Base-by-base conservation (phyloP, 768 basidiomycete species). In the Suillus ampliporus region DNA sequence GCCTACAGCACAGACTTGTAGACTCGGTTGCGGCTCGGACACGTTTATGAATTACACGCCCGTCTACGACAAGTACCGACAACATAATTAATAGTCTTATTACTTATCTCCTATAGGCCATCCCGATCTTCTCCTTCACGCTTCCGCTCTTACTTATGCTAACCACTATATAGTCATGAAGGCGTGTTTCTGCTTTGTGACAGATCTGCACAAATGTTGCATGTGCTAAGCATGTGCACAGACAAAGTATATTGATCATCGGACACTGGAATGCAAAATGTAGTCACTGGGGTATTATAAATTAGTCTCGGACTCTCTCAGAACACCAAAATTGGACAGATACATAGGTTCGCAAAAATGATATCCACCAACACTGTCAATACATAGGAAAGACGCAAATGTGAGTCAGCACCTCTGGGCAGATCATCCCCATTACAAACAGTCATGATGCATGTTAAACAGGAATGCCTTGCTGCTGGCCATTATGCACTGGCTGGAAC, bases 21-120 rank as follows among this genome's bases (percentile, higher is more conserved):
- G 31, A 31, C 37, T 54, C 17, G 15, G 37, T 56, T 37, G 54
- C 54, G 54, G 21, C 35, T 38, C 23, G 37, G 23, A 38, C 53
- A 54, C 53, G 37, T 54, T 51, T 51, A 31, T 51, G 31, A 51
- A 51, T 51, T 51, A 34, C 50, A 51, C 50, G 50, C 50, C 50
- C 19, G 28, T 17, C 19, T 34, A 51, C 19, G 11, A 51, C 26
- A 15, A 28, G 23, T 46, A 21, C 44, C 13, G 13, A 47, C 7
- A 15, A 47, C 31, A 19, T 50, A 26, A 50, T 28, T 50, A 10
- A 19, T 15, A 8, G 47, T 21, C 9, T 43, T 1, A 8, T 9
- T 50, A 28, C 23, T 14, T 50, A 51, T 50, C 48, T 28, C 48
- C 48, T 28, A 19, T 19, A 48, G 50, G 19, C 5, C 19, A n/a